Evolutionary conservation across 768 basidiomycete genomes (phyloP), one percentile per base, ranked within the genome.

Genomic region (Russula lepida): DNA sequence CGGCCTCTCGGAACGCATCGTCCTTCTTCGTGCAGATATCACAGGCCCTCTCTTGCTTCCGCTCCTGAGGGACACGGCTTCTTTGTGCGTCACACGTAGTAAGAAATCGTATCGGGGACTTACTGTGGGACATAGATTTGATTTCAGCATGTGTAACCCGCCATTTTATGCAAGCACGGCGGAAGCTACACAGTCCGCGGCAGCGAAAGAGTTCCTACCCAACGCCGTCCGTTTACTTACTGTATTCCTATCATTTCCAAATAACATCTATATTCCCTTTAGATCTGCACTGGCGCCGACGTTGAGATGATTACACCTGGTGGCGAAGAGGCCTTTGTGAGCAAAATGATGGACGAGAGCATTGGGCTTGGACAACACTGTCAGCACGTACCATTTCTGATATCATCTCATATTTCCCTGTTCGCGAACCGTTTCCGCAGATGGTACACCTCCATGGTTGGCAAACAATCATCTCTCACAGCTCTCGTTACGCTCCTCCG

Each of bases 371-470:
- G 74, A n/a, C 69, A 71, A 2, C 74, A 77, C 21, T 91, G 89
- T 75, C 75, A 80, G 91, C 90, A 61, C 56, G 77, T 63, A 13
- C 25, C n/a, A 17, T 19, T 30, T 28, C 39, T 37, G n/a, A n/a
- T 28, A 27, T 28, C 54, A 30, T 6, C 2, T 41, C 25, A 4
- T 56, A 17, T 46, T 12, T 4, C 17, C 23, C 17, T 3, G n/a
- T 27, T 25, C 8, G 11, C 15, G 19, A 57, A 23, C 51, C 19
- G 2, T 28, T 25, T 35, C 19, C 53, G 54, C 52, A 89, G 91
- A 48, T 98, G 95, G 95, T 98, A 85, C 68, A 94, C 95, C 0
- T 92, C 91, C 5, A 87, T 98, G 81, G 78, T 98, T 0, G 95
- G 95, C 3, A 95, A 92, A 67, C 76, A 87, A 71, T 81, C 88